These are phyloP conservation scores for Chlamydomonas eustigma DNA, from an alignment of 139 green algal species.

Conservation along the genomic window DNA sequence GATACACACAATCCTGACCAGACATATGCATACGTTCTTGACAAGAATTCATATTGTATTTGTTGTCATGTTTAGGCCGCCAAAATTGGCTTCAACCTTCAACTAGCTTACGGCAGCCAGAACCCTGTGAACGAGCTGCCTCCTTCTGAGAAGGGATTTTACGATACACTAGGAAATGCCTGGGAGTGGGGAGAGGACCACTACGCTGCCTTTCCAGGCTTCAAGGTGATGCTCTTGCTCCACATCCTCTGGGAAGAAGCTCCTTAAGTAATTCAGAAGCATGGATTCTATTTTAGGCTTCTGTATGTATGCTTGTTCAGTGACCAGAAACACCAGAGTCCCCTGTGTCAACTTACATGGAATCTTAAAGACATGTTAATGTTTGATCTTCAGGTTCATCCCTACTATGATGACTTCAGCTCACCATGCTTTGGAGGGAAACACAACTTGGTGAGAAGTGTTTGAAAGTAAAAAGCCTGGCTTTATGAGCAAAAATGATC, in stretches of 20 bases:
- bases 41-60: neutral
- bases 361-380: too few species aligned
- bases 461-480: neutral
- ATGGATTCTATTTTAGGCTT: too few species aligned
- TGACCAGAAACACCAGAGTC: too few species aligned
- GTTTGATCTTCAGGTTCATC: slow-evolving; percentile 42
- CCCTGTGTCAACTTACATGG: too few species aligned
- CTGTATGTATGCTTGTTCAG: too few species aligned
- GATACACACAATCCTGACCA: neutral
- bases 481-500: too few species aligned
- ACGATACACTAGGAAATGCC: slow-evolving; percentile 35
- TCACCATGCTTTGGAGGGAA: slow-evolving; percentile 72
- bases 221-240: slow-evolving; percentile 43
- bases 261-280: too few species aligned
- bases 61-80: neutral
- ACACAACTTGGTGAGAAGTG: slow-evolving; percentile 41
- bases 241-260: too few species aligned
- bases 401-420: slow-evolving; percentile 78
- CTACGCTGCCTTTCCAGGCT: slow-evolving; percentile 57
- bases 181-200: slow-evolving; percentile 67
- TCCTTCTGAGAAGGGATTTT: slow-evolving; percentile 31
- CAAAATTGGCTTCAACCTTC: slow-evolving; percentile 24
- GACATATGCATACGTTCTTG: neutral
- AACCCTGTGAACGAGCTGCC: slow-evolving; percentile 57
- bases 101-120: slow-evolving; percentile 60